Evolutionary conservation across 306 rosid species (phyloP), one percentile per base, ranked within the genome.

Genomic region (Acacia melanoxylon): DNA sequence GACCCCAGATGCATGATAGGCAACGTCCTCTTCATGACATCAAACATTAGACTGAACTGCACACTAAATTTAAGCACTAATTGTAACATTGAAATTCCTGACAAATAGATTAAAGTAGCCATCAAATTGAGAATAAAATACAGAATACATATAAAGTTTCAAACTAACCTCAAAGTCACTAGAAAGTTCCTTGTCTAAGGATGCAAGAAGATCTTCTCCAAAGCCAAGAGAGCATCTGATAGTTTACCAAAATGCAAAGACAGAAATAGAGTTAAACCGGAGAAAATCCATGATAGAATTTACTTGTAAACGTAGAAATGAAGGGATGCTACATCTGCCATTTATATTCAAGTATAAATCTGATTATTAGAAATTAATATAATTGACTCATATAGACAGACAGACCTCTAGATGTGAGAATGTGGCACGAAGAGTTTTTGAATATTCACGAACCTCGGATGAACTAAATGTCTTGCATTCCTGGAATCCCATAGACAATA

Each of bases 331-430:
- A 45, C 27, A 31, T 71, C 74, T 37, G 65, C 74, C 74, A 41
- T 4, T 33, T 67, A 37, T 68, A 37, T 68, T 68, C 73, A 68
- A 9, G 48, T 11, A 45, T 48, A 35, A 25, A 37, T 15, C 19
- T 29, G 54, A 61, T n/a, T 27, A 80, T 51, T 61, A 40, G 62
- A 73, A 4, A 58, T 22, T 20, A 8, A 31, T 13, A 31, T 9
- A 33, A 56, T 45, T n/a, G 33, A 80, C 67, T 6, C 63, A 67
- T 11, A 16, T 49, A 41, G 16, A 54, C 70, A 48, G 16, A 63
- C 70, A 61, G 44, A 91, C 95, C 93, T 88, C 93, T 42, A 91
- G 74, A 80, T 67, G 66, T 16, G 92, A 76, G 92, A 91, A 89
- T 24, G 95, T 81, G 54, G 88, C 75, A 17, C 93, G 91, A 37